A percentile compares a stretch with the other conserved stretches of the same genome.
Evolutionary conservation across 208 protist species (phyloP).

Genomic region (Paratrypanosoma confusum): DNA sequence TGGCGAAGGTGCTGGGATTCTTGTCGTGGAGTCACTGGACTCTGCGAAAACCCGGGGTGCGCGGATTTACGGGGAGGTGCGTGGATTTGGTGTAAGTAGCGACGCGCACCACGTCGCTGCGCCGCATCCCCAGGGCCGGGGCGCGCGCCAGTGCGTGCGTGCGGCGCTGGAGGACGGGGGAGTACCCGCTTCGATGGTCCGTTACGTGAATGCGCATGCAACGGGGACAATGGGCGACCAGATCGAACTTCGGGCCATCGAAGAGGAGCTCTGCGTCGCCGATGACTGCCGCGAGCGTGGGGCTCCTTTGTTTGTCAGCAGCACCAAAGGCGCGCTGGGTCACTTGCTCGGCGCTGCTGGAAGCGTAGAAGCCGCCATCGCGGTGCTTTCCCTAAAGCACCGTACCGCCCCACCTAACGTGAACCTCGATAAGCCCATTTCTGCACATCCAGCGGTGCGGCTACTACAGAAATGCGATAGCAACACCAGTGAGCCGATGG

Average conservation of each 20-base stretch:
- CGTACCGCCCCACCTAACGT: constrained; percentile 83
- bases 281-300: not conserved
- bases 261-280: constrained; percentile 10
- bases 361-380: constrained; percentile 85
- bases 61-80: constrained; percentile 86
- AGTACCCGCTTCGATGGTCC: constrained; percentile 37
- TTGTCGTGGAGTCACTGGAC: constrained; percentile 90
- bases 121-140: constrained; percentile 81
- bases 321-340: constrained; percentile 91
- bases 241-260: constrained; percentile 71
- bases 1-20: constrained; percentile 91
- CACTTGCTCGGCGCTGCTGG: constrained; percentile 97
- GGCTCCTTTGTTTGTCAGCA: constrained; percentile 55
- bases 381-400: constrained; percentile 65
- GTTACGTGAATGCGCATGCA: constrained; percentile 97
- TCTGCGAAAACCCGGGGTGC: constrained; percentile 69
- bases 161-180: constrained; percentile 65
- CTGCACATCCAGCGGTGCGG: no score
- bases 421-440: constrained; percentile 78
- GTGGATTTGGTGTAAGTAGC: constrained; percentile 74
- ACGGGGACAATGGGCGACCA: constrained; percentile 95
- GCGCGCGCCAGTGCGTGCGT: constrained; percentile 75
- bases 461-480: no score
- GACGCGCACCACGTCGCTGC: constrained; percentile 95
- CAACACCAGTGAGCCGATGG: no score